Evolutionary conservation across 306 rosid species (phyloP).

Genomic region (Prunus persica): Prunus_persica_NCBIv2 NC_034010.1:14378001-14378500

Average conservation of each 20-base stretch:
- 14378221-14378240: not conserved
- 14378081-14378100: not conserved
- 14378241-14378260: not conserved
- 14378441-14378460: too few species aligned
- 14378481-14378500: too few species aligned
- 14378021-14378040: not conserved
- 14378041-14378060: not conserved
- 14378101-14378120: not conserved
- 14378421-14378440: not conserved
- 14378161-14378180: constrained; percentile 68
- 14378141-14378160: constrained; percentile 57
- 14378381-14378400: constrained; percentile 21
- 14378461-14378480: too few species aligned
- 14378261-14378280: not conserved
- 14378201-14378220: constrained; percentile 39
- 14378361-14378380: not conserved
- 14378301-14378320: not conserved
- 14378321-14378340: not conserved
- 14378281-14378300: not conserved
- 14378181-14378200: constrained; percentile 66
- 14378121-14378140: not conserved
- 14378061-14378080: not conserved
- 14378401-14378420: constrained; percentile 65
- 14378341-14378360: not conserved
- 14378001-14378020: not conserved